Evolutionary conservation across 2,329 filamentous ascomycete species (phyloP).

Genomic region (Ceratocystis albifundus): DNA sequence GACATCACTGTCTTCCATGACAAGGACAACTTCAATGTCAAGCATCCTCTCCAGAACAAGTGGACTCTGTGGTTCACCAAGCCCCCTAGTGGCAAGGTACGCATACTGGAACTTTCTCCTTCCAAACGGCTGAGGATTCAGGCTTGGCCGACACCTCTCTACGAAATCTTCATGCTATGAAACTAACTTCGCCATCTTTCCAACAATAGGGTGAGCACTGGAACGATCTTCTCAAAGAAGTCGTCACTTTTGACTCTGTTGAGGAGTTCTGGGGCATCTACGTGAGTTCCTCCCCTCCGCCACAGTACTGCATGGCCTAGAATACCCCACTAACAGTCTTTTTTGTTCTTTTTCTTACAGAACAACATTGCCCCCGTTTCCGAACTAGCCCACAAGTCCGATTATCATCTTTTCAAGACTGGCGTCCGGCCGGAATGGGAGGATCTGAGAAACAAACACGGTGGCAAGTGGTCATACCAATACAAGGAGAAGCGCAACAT

Average conservation of each 20-base stretch:
- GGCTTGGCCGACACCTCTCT: background rate
- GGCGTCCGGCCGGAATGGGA: slow-evolving; percentile 98
- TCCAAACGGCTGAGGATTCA: background rate
- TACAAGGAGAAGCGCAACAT: slow-evolving; percentile 92
- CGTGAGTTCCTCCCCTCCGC: slow-evolving; percentile 45
- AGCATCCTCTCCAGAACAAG: slow-evolving; percentile 92
- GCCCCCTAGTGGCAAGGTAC: slow-evolving; percentile 86
- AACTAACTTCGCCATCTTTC: background rate
- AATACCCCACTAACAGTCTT: background rate
- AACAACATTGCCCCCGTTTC: slow-evolving; percentile 98
- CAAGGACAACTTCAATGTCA: slow-evolving; percentile 98
- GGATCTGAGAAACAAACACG: slow-evolving; percentile 96
- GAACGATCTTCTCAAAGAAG: slow-evolving; percentile 95
- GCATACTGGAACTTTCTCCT: slow-evolving; percentile 24
- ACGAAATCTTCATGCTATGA: background rate
- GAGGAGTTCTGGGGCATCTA: slow-evolving; percentile 99
- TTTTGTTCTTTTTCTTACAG: slow-evolving; percentile 36
- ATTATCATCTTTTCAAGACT: slow-evolving; percentile 98
- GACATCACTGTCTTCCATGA: slow-evolving; percentile 94
- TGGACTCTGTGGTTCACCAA: slow-evolving; percentile 99
- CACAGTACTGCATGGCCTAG: background rate
- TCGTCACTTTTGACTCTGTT: slow-evolving; percentile 96
- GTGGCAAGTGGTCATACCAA: slow-evolving; percentile 96
- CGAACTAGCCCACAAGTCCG: slow-evolving; percentile 90
- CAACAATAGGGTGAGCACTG: slow-evolving; percentile 79